phyloP scores from a whole-genome alignment of 345 rosid genomes.

The Syzygium oleosum region DNA sequence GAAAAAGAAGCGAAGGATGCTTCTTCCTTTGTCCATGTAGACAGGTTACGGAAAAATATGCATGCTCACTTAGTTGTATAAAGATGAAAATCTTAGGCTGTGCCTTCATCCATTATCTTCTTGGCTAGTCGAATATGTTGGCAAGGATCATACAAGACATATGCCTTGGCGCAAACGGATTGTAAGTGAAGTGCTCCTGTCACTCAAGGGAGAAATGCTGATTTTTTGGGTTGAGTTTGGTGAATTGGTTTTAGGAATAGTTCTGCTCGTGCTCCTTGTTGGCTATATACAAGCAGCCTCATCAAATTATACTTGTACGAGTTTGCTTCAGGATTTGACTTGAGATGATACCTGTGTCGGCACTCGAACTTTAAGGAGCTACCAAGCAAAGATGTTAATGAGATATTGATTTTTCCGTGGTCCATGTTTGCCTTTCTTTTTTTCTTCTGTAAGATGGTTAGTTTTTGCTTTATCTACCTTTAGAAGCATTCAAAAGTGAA shows the following conservation, averaged over 20 bases:
- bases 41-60: not conserved
- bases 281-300: not conserved
- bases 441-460: not conserved
- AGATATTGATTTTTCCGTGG: not conserved
- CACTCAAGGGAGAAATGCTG: not conserved
- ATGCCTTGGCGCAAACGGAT: not conserved
- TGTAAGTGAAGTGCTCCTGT: not conserved
- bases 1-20: conserved; percentile 96
- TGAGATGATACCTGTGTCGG: not conserved
- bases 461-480: not conserved
- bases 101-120: not conserved
- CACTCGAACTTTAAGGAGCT: not conserved
- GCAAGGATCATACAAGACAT: not conserved
- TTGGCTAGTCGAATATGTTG: not conserved
- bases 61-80: not conserved
- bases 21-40: conserved; percentile 95
- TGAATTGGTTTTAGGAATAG: not conserved
- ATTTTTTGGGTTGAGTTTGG: not conserved
- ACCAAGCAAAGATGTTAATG: not conserved
- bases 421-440: not conserved
- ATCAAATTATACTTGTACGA: not conserved
- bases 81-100: not conserved
- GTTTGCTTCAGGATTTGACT: not conserved
- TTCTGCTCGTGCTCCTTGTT: not conserved
- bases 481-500: not conserved